phyloP scores from a whole-genome alignment of 208 protist genomes.

The Acanthamoeba castellanii region DNA sequence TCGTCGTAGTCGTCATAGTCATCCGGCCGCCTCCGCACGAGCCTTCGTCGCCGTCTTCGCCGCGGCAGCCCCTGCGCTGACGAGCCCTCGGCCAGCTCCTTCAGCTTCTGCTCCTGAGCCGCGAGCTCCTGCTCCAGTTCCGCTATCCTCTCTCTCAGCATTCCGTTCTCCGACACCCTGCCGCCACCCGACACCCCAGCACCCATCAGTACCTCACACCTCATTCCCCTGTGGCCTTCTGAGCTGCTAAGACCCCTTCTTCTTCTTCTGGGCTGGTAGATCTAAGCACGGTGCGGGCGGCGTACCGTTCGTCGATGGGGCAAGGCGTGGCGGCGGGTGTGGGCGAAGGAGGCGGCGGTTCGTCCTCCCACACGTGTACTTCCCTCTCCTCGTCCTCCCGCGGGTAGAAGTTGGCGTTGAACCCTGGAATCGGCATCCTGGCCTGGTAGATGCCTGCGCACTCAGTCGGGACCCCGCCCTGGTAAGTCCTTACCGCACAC shows the following conservation, averaged over 20 bases:
- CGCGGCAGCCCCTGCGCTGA: neutral
- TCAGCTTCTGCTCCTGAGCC: neutral
- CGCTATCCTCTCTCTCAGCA: neutral
- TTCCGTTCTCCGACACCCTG: neutral
- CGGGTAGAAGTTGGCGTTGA: constrained; percentile 24
- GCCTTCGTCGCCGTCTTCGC: neutral
- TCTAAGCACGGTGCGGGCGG: no score
- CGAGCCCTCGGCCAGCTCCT: neutral
- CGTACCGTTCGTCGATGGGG: neutral
- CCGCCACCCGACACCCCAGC: no score
- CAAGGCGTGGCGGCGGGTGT: neutral
- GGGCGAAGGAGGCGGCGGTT: neutral
- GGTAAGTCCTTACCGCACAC: neutral
- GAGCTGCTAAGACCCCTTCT: no score
- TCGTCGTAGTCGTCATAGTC: neutral
- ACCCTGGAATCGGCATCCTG: neutral
- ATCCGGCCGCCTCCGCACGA: neutral
- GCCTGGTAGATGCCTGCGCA: neutral
- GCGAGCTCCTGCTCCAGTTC: neutral
- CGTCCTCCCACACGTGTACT: constrained; percentile 12
- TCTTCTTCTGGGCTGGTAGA: no score
- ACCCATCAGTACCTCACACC: no score
- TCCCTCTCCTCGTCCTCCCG: constrained; percentile 25
- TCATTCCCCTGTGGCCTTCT: no score
- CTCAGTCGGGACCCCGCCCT: neutral